Conservation (phyloP, 805 yeast species). For the Jamesozyma gamospora region DNA sequence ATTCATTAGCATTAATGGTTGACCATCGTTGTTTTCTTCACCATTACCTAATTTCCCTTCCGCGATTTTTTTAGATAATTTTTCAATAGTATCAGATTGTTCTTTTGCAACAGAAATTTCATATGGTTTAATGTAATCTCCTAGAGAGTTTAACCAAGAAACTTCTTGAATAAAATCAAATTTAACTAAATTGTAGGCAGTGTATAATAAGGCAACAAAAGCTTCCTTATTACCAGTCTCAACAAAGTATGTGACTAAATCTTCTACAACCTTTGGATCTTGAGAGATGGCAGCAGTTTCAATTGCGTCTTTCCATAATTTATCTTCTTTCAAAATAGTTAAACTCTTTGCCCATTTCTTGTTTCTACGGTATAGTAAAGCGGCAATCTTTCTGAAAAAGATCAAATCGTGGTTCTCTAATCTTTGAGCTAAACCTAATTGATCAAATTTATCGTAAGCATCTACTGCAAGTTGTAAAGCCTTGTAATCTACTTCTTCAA, state of each 20-base stretch:
- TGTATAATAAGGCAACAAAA: constrained; percentile 78
- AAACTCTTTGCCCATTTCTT: constrained; percentile 89
- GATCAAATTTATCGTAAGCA: constrained; percentile 82
- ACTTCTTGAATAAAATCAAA: constrained; percentile 81
- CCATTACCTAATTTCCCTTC: constrained; percentile 45
- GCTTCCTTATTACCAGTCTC: constrained; percentile 96
- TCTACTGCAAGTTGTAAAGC: constrained; percentile 82
- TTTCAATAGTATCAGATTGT: constrained; percentile 55
- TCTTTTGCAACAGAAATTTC: constrained; percentile 77
- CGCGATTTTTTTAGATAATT: constrained; percentile 62
- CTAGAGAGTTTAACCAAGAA: constrained; percentile 81
- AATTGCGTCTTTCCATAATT: constrained; percentile 89
- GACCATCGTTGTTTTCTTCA: constrained; percentile 44
- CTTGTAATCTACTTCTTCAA: constrained; percentile 94
- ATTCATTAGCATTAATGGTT: constrained; percentile 74
- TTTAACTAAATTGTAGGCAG: constrained; percentile 70
- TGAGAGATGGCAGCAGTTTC: constrained; percentile 81
- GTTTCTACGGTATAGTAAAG: constrained; percentile 84
- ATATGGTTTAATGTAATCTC: constrained; percentile 84
- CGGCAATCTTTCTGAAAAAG: constrained; percentile 94
- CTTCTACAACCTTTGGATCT: constrained; percentile 76
- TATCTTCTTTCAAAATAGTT: constrained; percentile 79
- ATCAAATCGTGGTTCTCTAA: constrained; percentile 84
- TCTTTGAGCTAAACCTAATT: constrained; percentile 83
- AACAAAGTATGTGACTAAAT: constrained; percentile 80